These are phyloP conservation scores for Juglanconis juglandina DNA, from an alignment of 2,329 filamentous ascomycete species.

Conservation along the genomic window DNA sequence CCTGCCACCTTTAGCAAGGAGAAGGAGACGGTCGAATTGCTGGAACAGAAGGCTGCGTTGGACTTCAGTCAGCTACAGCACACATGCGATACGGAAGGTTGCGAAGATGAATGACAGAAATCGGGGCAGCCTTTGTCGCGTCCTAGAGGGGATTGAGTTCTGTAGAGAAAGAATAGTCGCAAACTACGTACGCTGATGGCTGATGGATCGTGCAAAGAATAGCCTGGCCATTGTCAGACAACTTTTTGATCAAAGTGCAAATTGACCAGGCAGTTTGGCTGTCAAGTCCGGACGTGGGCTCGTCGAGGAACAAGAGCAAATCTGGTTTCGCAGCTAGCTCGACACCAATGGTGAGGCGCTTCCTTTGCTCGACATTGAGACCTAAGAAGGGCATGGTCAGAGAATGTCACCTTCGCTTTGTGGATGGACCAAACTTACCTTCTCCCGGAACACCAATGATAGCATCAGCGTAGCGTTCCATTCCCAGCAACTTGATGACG, in stretches of 20 bases:
- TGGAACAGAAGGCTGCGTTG: constrained; percentile 43
- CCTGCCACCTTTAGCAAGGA: constrained; percentile 51
- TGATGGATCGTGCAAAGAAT: constrained; percentile 61
- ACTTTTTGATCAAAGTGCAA: constrained; percentile 57
- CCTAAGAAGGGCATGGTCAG: constrained; percentile 30
- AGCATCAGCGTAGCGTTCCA: constrained; percentile 46
- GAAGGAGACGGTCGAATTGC: constrained; percentile 53
- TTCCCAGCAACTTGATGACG: constrained; percentile 63
- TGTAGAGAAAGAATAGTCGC: too few relatives aligned
- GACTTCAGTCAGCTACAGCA: too few relatives aligned
- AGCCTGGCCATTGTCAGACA: constrained; percentile 57
- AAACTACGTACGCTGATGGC: constrained; percentile 38
- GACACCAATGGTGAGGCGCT: constrained; percentile 67
- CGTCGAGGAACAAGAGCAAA: constrained; percentile 59
- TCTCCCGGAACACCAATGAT: constrained; percentile 35
- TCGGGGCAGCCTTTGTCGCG: too few relatives aligned
- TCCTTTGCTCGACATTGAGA: constrained; percentile 50
- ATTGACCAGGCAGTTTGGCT: constrained; percentile 59
- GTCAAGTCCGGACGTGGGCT: constrained; percentile 57
- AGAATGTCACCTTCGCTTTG: not conserved
- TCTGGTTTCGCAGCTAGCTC: constrained; percentile 50
- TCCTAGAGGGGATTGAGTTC: too few relatives aligned
- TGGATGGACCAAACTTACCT: not conserved
- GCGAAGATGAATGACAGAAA: too few relatives aligned
- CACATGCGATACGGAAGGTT: too few relatives aligned